Evolutionary conservation across 2,329 filamentous ascomycete genomes (phyloP), one percentile per base, ranked within the genome.

Genomic region (Aureobasidium sp.): DNA sequence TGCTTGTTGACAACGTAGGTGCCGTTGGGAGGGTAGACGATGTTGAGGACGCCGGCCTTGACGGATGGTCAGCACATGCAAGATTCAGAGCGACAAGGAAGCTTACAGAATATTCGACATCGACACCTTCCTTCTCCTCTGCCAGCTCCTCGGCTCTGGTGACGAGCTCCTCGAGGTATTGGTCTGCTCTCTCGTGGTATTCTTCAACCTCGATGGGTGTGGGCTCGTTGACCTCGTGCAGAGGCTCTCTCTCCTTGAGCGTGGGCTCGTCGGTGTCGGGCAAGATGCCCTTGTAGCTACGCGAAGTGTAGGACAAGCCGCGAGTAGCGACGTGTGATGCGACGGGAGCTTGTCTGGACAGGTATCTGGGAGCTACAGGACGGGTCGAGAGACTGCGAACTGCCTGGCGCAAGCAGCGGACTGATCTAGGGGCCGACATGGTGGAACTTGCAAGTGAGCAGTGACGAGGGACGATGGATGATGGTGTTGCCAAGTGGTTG

Each of bases 1-100:
- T 99, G 94, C 77, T 99, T 99, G 84, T 99, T 99, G 77, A 99
- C 83, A 64, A 99, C 90, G 73, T 95, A 99, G 34, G 85, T 93
- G 65, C 92, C 91, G 56, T 85, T 79, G 14, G 81, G 78, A 1
- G 85, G 84, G 68, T 90, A 84, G 7, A 78, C 81, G 70, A 97
- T 80, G 65, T 87, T 91, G 68, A 97, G 82, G 62, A 97, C 91
- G 61, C 94, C 93, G 60, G 90, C 84, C 92, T 97, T 69, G 36
- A 15, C 48, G 20, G 22, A 62, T 45, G 59, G 62, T 65, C 22
- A 63, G 61, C 25, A 42, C 3, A 51, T 36, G 47, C 29, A 51
- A 15, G 12, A 15, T 6, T 15, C 11, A 20, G 14, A 34, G 47
- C n/a, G 29, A 22, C 11, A 29, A 31, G 17, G 6, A 8, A 31